Percentiles rank a stretch among this genome's conserved stretches.
Evolutionary conservation across 768 basidiomycete species (phyloP).

Genomic region (Leucogyrophana mollusca): DNA sequence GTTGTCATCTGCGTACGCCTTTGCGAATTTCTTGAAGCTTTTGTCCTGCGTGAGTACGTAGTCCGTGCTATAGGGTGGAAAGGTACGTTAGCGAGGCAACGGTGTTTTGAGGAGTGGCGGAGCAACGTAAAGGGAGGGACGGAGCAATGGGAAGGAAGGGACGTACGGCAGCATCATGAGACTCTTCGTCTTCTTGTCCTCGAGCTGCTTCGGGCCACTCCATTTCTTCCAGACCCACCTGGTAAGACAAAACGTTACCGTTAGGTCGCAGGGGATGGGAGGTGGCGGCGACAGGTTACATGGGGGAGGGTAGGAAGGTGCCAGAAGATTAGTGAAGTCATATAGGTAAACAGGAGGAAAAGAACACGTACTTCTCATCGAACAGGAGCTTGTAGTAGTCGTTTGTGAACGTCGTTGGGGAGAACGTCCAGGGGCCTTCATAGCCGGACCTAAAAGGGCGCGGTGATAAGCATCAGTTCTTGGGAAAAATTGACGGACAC

Average conservation of each 20-base stretch:
- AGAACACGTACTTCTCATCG: conserved; percentile 65
- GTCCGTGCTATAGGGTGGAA: conserved; percentile 57
- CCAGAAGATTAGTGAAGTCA: no score
- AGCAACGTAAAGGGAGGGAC: background rate
- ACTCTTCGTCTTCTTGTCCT: conserved; percentile 84
- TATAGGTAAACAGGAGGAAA: no score
- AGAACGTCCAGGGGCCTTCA: conserved; percentile 94
- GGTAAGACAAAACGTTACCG: no score
- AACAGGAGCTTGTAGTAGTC: conserved; percentile 86
- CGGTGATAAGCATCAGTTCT: background rate
- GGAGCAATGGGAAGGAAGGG: background rate
- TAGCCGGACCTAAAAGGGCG: conserved; percentile 72
- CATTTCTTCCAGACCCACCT: conserved; percentile 96
- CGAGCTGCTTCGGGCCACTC: conserved; percentile 89
- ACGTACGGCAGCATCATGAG: conserved; percentile 96
- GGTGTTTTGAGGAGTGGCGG: background rate
- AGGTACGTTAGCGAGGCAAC: conserved; percentile 5
- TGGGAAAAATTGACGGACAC: no score
- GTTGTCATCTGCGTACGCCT: conserved; percentile 83
- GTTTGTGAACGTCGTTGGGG: conserved; percentile 84
- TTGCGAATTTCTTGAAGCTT: conserved; percentile 84
- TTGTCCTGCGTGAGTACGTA: conserved; percentile 89
- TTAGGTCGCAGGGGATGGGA: no score
- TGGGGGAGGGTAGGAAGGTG: no score
- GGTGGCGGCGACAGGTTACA: no score